A percentile compares a stretch with the other conserved stretches of the same genome.
phyloP scores from a whole-genome alignment of 129 eudicot species.

The Lactuca sativa region DNA sequence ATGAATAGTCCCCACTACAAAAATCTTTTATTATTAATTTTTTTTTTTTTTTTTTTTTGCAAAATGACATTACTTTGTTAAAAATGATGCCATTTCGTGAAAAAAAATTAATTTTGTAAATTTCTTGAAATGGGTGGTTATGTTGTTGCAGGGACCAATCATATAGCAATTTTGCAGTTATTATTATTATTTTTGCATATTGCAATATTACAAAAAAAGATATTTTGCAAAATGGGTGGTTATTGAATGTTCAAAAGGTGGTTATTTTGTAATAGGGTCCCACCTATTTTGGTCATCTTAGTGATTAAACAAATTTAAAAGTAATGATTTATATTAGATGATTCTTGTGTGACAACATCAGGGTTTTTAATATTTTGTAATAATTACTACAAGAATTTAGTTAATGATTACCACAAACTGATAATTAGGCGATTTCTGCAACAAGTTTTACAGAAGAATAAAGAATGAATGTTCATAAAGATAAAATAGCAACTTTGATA shows the following conservation, averaged over 20 bases:
- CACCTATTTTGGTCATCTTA: background rate
- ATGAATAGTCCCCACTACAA: background rate
- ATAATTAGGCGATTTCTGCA: background rate
- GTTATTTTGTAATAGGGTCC: too few species aligned
- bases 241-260: background rate
- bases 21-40: too few species aligned
- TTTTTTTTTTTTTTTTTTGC: background rate
- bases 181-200: too few species aligned
- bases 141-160: background rate
- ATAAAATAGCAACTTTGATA: background rate
- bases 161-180: background rate
- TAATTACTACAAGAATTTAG: background rate
- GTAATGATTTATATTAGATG: too few species aligned
- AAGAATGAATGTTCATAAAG: background rate
- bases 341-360: background rate
- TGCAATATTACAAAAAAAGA: too few species aligned
- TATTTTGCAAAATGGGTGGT: too few species aligned
- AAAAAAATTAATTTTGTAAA: too few species aligned
- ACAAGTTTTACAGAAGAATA: background rate
- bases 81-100: background rate
- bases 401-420: slow-evolving; percentile 5
- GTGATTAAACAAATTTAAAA: too few species aligned
- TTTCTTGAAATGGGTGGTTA: background rate
- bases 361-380: slow-evolving; percentile 4
- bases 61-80: background rate